These are phyloP conservation scores for Lachnellula willkommii DNA, from an alignment of 2,329 filamentous ascomycete species.

Conservation along the genomic window DNA sequence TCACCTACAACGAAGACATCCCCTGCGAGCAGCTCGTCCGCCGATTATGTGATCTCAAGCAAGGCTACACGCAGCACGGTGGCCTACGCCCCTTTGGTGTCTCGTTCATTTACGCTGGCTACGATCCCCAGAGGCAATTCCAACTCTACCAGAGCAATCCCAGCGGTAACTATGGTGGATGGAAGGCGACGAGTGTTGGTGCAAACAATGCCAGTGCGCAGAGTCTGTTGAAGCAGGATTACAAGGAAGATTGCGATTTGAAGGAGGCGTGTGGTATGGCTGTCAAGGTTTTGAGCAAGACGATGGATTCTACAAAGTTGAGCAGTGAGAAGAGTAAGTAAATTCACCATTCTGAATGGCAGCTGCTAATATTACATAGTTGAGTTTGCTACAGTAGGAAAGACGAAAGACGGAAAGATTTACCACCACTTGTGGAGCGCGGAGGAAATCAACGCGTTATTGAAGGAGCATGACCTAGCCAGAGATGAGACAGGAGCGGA, in stretches of 20 bases:
- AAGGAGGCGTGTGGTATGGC: conserved; percentile 96
- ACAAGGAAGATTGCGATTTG: conserved; percentile 95
- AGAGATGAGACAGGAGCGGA: conserved; percentile 59
- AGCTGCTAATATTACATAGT: conserved; percentile 48
- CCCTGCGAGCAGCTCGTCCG: conserved; percentile 98
- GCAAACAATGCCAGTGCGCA: conserved; percentile 98
- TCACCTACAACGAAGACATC: conserved; percentile 99
- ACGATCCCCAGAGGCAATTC: conserved; percentile 93
- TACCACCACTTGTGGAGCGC: conserved; percentile 97
- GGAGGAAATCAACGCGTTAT: conserved; percentile 87
- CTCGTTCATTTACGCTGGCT: conserved; percentile 98
- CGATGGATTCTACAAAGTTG: conserved; percentile 98
- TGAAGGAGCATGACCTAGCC: conserved; percentile 92
- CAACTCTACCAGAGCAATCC: conserved; percentile 99
- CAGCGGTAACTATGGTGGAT: conserved; percentile 96
- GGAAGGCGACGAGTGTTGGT: conserved; percentile 97
- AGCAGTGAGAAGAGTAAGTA: conserved; percentile 96
- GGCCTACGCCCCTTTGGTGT: conserved; percentile 97
- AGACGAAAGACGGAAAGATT: conserved; percentile 91
- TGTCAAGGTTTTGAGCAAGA: conserved; percentile 99
- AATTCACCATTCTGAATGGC: background rate
- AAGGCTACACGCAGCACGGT: conserved; percentile 98
- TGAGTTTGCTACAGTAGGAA: conserved; percentile 96
- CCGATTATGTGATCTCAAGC: conserved; percentile 93
- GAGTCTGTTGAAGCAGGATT: conserved; percentile 96